phyloP scores from a whole-genome alignment of 139 green algal species.

The Diplosphaera chodatii region DNA sequence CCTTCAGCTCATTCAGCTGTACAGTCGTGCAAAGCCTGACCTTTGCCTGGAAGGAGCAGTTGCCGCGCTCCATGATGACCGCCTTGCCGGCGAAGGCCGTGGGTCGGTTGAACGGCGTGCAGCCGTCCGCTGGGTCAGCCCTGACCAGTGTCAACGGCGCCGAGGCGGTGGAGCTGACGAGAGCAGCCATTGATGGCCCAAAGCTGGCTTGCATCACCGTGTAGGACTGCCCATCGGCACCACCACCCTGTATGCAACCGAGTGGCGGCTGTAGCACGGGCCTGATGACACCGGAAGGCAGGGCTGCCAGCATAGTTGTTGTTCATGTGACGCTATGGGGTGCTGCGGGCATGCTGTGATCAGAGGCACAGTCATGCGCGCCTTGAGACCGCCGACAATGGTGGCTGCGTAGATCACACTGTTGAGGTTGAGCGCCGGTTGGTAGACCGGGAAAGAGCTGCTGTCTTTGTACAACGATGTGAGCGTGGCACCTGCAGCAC shows the following conservation, averaged over 20 bases:
- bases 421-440: not conserved
- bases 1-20: no score
- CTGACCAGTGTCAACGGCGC: conserved; percentile 7
- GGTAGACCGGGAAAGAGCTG: not conserved
- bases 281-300: no score
- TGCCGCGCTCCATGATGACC: conserved; percentile 54
- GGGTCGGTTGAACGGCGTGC: conserved; percentile 22
- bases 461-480: not conserved
- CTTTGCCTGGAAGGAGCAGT: conserved; percentile 66
- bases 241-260: not conserved
- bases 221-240: not conserved
- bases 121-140: conserved; percentile 26
- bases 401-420: conserved; percentile 7
- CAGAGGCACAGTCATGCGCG: no score
- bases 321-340: no score
- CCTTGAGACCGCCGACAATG: not conserved
- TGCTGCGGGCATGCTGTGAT: no score
- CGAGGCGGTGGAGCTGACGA: conserved; percentile 1
- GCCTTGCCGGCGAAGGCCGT: conserved; percentile 29
- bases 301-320: no score
- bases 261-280: no score
- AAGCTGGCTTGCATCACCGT: conserved; percentile 12
- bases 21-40: not conserved
- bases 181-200: not conserved
- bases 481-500: not conserved